Evolutionary conservation across 1,139 yeast genomes (phyloP), one percentile per base, ranked within the genome.

Genomic region (Lodderomyces elongisporus): DNA sequence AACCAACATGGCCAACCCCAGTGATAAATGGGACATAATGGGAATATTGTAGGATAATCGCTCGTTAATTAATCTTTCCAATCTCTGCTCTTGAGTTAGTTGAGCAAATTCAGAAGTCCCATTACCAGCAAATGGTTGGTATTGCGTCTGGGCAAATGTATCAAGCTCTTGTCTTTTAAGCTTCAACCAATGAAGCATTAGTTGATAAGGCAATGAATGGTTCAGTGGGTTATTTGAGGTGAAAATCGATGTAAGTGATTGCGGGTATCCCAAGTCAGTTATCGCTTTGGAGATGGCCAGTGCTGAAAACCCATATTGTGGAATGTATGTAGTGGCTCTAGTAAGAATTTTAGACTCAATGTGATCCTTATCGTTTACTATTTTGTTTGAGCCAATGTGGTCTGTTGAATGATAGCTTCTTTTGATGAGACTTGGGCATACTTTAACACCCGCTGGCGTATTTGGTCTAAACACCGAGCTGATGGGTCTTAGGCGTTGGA

Each of bases 41-140:
- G 82, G 81, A 16, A 51, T 54, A 51, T 88, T 91, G 52, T 70
- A 77, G 42, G 61, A 56, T 41, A 91, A 66, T 48, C 98, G 70
- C 45, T 69, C 66, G 37, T 70, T 60, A 30, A 88, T 58, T 32
- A 85, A 66, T 35, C 64, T 68, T 34, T 55, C 49, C 40, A 74
- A 81, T 46, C 78, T 66, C 15, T 82, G 76, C 42, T 85, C 69
- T 48, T 85, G 89, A 52, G 60, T 53, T 3, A 38, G 30, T 60
- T 49, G 3, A n/a, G 35, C 22, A 12, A 23, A 18, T 17, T 45
- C 51, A 18, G 48, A 47, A 10, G 49, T n/a, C n/a, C n/a, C n/a
- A n/a, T n/a, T n/a, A n/a, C n/a, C n/a, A n/a, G n/a, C n/a, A n/a
- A n/a, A n/a, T 7, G 26, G 26, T 6, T 24, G 35, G 12, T 31